Base-by-base conservation (phyloP, 2,329 filamentous ascomycete species). In the Phialophora tarda region DNA sequence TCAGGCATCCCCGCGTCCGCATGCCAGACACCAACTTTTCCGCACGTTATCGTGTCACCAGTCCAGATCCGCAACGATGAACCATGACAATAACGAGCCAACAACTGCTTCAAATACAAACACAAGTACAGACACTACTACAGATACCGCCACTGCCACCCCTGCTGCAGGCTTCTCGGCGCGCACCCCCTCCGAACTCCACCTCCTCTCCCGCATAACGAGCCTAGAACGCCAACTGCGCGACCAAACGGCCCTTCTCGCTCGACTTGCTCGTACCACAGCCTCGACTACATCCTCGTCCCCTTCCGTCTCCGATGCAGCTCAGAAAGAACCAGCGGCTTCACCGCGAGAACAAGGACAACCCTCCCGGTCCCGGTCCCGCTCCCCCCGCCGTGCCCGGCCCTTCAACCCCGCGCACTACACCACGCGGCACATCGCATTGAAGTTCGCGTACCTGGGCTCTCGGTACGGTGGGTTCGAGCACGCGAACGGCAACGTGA, bases 391-490 rank as follows among this genome's bases (percentile, higher is more conserved):
- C 72, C 74, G 67, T 72, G 77, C 28, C 81, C 84, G 69, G 24
- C 82, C 82, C 59, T 89, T 97, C 74, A 92, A 98, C 76, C 88
- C 91, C 0, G 88, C 88, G 14, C 90, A 88, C 75, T 97, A 97
- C 78, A 85, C 87, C 41, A 96, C 92, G 1, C 88, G 95, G 55
- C 88, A 90, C 67, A 91, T 99, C 69, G 95, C 94, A 7, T 82
- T 99, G 66, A 98, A 97, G 78, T 88, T 99, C 69, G 93, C 95
- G 47, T 99, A 99, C 77, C 81, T 98, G 41, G 95, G 95, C 55
- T 91, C 92, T 76, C 86, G 87, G 63, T 99, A 98, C 78, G 94
- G 95, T 78, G 95, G 95, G 0, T 96, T 93, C 77, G 95, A 99
- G 81, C 91, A 94, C 78, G 89, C 94, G 75, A 84, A 85, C 66